Conservation (phyloP, 2,329 filamentous ascomycete species). For the Trichoderma gracile region DNA sequence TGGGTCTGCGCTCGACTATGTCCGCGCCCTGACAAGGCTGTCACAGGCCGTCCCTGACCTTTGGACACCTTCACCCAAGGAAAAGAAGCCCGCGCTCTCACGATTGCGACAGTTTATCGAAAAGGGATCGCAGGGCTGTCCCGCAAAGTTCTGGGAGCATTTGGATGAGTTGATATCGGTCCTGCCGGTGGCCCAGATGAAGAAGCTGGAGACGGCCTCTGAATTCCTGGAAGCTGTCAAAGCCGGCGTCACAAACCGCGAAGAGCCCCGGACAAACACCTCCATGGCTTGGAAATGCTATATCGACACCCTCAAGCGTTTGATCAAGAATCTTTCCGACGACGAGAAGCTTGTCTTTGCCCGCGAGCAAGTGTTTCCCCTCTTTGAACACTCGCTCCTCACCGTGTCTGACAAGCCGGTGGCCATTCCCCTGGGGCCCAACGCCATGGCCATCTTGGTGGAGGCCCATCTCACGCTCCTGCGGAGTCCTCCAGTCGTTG, state of each 20-base stretch:
- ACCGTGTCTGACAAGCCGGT: constrained; percentile 44
- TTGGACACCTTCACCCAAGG: constrained; percentile 62
- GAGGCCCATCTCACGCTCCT: constrained; percentile 51
- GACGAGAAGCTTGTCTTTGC: constrained; percentile 50
- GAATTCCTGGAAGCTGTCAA: constrained; percentile 68
- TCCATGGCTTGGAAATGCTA: constrained; percentile 75
- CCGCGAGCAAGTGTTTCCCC: constrained; percentile 53
- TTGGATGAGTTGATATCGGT: constrained; percentile 64
- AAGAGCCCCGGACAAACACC: constrained; percentile 71
- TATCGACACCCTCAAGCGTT: constrained; percentile 60
- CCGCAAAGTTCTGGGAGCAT: constrained; percentile 70
- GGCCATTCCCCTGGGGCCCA: constrained; percentile 38
- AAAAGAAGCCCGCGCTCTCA: constrained; percentile 55
- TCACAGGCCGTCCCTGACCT: constrained; percentile 66
- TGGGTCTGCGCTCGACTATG: constrained; percentile 71
- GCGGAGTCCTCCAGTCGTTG: constrained; percentile 42
- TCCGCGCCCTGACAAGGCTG: constrained; percentile 65
- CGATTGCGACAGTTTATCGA: constrained; percentile 72
- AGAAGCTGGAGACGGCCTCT: constrained; percentile 51
- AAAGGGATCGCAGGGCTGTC: constrained; percentile 79
- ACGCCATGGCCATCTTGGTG: constrained; percentile 45
- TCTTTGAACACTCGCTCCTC: constrained; percentile 57
- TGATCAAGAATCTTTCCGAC: constrained; percentile 50
- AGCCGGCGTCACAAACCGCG: constrained; percentile 68
- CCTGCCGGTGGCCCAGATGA: constrained; percentile 51